These are phyloP conservation scores for Citrullus mucosospermus DNA, from an alignment of 306 rosid species.

Conservation along the genomic window DNA sequence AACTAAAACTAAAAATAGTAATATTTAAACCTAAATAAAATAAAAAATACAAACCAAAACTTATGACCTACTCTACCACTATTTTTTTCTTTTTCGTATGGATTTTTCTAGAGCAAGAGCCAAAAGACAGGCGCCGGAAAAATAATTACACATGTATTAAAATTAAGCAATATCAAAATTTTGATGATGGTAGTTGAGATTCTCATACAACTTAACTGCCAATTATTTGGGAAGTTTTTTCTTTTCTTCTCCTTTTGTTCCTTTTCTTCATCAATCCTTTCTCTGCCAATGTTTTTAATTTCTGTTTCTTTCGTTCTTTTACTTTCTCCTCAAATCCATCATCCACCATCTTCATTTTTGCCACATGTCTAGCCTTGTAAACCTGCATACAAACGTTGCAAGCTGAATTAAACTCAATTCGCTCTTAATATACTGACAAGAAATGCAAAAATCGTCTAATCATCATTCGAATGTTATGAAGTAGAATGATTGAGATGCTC, in stretches of 20 bases:
- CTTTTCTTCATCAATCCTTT: conserved; percentile 52
- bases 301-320: conserved; percentile 59
- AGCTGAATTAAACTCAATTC: too few relatives aligned
- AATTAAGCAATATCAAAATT: background rate
- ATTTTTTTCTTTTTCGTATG: background rate
- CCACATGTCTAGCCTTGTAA: conserved; percentile 64
- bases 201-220: background rate
- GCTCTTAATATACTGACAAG: background rate
- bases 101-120: background rate
- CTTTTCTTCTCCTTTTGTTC: conserved; percentile 37
- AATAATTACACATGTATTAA: background rate
- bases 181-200: background rate
- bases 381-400: conserved; percentile 2
- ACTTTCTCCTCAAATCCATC: conserved; percentile 73
- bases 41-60: background rate
- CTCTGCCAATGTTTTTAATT: conserved; percentile 38
- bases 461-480: too few relatives aligned
- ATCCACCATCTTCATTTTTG: conserved; percentile 68
- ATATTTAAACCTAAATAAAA: too few relatives aligned
- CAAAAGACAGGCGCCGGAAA: background rate
- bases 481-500: background rate
- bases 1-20: too few relatives aligned
- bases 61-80: background rate
- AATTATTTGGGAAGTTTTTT: conserved; percentile 14
- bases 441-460: background rate